A percentile compares a stretch with the other conserved stretches of the same genome.
Evolutionary conservation across 1,284 basidiomycete species (phyloP).

Genomic region (Trametes hirsuta): DNA sequence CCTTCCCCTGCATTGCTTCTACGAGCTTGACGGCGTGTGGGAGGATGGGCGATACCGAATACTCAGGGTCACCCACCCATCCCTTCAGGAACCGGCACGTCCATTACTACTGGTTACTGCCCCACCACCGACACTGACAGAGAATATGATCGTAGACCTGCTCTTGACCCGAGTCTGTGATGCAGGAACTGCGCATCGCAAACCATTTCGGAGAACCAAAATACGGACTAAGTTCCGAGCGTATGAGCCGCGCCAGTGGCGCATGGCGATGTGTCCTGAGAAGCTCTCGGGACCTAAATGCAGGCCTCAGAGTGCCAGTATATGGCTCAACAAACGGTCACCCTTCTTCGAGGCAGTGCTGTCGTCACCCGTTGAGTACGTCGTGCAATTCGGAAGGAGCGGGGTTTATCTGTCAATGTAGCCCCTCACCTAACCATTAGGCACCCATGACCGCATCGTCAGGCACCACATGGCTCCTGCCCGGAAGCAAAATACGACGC

Average conservation of each 20-base stretch:
- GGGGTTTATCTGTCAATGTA: slow-evolving; percentile 1
- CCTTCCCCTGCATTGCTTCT: neutral
- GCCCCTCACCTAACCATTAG: neutral
- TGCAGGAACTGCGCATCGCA: neutral
- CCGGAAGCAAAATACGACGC: slow-evolving; percentile 9
- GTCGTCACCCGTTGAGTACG: neutral
- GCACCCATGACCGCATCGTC: neutral
- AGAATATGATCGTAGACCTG: slow-evolving; percentile 4
- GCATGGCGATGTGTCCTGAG: neutral
- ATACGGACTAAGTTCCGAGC: neutral
- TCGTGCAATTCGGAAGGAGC: neutral
- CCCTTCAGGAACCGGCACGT: neutral
- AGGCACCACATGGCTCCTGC: neutral
- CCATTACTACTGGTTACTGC: neutral
- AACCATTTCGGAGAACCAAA: neutral
- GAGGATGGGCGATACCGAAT: neutral
- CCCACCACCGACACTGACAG: neutral
- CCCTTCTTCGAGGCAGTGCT: slow-evolving; percentile 1
- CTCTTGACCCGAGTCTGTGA: neutral
- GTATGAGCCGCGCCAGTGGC: neutral
- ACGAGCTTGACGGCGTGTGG: neutral
- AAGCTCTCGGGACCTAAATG: neutral
- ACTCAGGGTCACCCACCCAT: neutral
- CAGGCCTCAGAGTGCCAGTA: neutral
- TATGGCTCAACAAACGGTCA: neutral